A percentile compares a stretch with the other conserved stretches of the same genome.
Conservation (phyloP, 2,329 filamentous ascomycete species). For the Sphaerulina musiva region DNA sequence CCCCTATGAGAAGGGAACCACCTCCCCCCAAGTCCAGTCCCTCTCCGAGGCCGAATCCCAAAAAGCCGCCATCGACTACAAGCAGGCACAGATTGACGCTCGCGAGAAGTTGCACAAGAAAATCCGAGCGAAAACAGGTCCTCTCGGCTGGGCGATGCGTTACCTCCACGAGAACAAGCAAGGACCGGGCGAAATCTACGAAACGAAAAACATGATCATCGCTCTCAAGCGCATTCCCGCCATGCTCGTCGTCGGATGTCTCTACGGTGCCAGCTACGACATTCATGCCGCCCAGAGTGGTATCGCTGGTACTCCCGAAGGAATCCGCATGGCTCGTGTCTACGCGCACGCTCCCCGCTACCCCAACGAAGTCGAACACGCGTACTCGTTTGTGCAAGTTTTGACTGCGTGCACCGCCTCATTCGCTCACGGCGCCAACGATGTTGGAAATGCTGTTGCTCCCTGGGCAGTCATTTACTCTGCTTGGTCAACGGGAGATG, state of each 20-base stretch:
- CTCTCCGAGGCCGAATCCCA: conserved; percentile 31
- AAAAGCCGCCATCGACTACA: conserved; percentile 42
- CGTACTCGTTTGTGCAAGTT: conserved; percentile 61
- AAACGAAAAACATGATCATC: conserved; percentile 62
- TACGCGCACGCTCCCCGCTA: conserved; percentile 54
- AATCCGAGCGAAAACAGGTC: conserved; percentile 57
- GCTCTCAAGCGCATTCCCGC: conserved; percentile 61
- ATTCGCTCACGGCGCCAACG: conserved; percentile 65
- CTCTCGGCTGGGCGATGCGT: conserved; percentile 79
- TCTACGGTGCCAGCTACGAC: conserved; percentile 76
- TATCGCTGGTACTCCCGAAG: conserved; percentile 65
- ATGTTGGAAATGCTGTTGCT: conserved; percentile 58
- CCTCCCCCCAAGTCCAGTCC: conserved; percentile 11
- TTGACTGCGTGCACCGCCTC: conserved; percentile 65
- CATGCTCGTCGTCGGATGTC: conserved; percentile 53
- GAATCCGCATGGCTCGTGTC: conserved; percentile 58
- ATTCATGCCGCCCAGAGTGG: conserved; percentile 71
- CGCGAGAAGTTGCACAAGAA: conserved; percentile 56
- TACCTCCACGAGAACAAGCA: conserved; percentile 66
- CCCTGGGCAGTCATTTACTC: conserved; percentile 58
- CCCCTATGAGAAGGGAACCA: conserved; percentile 31
- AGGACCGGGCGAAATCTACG: conserved; percentile 66
- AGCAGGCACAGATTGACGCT: conserved; percentile 54
- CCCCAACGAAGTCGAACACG: conserved; percentile 57
- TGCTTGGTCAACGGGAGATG: conserved; percentile 49